Conservation (phyloP, 257 asterid species). For the Schizonepeta tenuifolia region DNA sequence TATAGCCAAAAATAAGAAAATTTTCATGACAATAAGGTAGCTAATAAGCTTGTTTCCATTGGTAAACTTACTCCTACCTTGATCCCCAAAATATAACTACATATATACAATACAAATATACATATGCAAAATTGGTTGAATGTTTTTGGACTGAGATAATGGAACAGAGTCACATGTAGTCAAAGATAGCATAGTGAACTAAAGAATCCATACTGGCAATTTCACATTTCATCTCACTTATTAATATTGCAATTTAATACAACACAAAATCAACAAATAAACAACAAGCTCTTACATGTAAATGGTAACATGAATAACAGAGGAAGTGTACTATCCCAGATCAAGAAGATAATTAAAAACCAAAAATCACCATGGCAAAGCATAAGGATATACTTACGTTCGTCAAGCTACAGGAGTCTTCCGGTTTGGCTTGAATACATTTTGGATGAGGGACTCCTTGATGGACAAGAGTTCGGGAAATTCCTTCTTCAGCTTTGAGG, state of each 20-base stretch:
- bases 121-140: too few relatives aligned
- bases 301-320: constrained; percentile 22
- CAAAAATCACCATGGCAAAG: constrained; percentile 14
- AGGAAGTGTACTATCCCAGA: constrained; percentile 11
- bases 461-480: constrained; percentile 70
- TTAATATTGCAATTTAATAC: constrained; percentile 32
- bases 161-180: not conserved
- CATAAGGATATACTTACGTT: constrained; percentile 25
- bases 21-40: not conserved
- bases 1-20: not conserved
- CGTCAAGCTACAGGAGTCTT: constrained; percentile 59
- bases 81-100: not conserved
- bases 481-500: constrained; percentile 61
- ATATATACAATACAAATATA: too few relatives aligned
- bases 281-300: constrained; percentile 27
- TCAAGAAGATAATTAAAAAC: not conserved
- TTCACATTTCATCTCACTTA: constrained; percentile 33
- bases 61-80: not conserved
- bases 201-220: constrained; percentile 1
- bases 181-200: not conserved
- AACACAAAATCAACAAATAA: constrained; percentile 28
- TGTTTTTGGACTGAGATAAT: not conserved
- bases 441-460: constrained; percentile 69
- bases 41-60: not conserved
- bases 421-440: constrained; percentile 72